Base-by-base conservation (phyloP, 2,329 filamentous ascomycete genomes). In the Fusarium subglutinans region DNA sequence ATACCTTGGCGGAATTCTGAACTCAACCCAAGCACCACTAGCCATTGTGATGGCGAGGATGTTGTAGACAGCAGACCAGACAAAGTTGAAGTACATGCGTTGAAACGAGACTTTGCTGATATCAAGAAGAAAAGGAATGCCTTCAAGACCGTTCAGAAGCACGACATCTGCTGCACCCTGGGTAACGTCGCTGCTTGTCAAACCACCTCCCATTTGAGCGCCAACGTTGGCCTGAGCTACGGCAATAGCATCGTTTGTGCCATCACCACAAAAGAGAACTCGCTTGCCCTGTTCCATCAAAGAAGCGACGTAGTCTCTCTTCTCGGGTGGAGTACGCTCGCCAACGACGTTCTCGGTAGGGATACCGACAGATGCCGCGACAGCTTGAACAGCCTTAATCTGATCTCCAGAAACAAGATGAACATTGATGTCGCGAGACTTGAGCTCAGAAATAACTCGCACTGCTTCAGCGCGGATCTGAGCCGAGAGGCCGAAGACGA, bases 1-100 rank as follows among this genome's bases (percentile, higher is more conserved):
- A 43, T 61, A 68, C 2, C 65, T 24, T 5, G 65, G 65, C 0
- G 63, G 63, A 28, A 68, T 68, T 0, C 65, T 18, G 15, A 68
- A 68, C 45, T 67, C 35, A 17, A 68, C 65, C 63, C 65, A 68
- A 13, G 65, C 65, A 3, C 65, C 65, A 3, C 65, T 68, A 4
- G 65, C 65, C 65, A 68, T 68, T 0, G 63, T 68, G 8, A 68
- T 67, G 1, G 65, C 65, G 7, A 68, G 9, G 1, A 68, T 3
- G 7, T 68, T 68, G 3, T 68, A 68, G 2, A 68, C 53, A 9
- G 63, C 65, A 9, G 65, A 68, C 65, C 65, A 68, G 2, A 67
- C 18, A 9, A 68, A 68, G 22, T 68, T 68, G 0, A 68, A 67
- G 40, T 61, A 67, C 65, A 68, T 68, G 6, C 65, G 53, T 1